Percentiles rank a stretch among this genome's conserved stretches.
These are phyloP conservation scores for Ophiognomonia clavigignenti-juglandacearum DNA, from an alignment of 2,329 filamentous ascomycete species.

Conservation along the genomic window DNA sequence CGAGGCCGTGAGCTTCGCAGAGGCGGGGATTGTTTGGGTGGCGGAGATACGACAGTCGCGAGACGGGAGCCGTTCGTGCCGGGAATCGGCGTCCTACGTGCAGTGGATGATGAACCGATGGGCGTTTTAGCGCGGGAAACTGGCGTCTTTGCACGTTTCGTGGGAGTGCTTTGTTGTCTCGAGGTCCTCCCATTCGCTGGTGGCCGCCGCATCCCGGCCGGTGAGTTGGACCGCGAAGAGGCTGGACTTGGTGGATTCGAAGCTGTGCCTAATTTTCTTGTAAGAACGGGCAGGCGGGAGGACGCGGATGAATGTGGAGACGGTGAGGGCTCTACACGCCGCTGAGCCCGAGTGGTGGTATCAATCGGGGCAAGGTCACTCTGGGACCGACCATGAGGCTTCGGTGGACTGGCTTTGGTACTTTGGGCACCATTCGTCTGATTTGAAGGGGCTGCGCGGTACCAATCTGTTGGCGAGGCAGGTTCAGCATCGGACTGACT, in stretches of 20 bases:
- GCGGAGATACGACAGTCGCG: slow-evolving; percentile 68
- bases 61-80: slow-evolving; percentile 54
- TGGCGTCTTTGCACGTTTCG: slow-evolving; percentile 35
- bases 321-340: slow-evolving; percentile 17
- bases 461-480: slow-evolving; percentile 64
- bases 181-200: slow-evolving; percentile 33
- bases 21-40: slow-evolving; percentile 72
- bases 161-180: slow-evolving; percentile 26
- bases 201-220: slow-evolving; percentile 38
- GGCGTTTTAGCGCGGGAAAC: slow-evolving; percentile 40
- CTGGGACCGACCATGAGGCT: slow-evolving; percentile 45
- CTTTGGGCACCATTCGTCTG: slow-evolving; percentile 19
- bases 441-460: slow-evolving; percentile 35
- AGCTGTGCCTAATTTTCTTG: slow-evolving; percentile 36
- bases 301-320: slow-evolving; percentile 24
- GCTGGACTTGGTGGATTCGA: slow-evolving; percentile 43
- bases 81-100: slow-evolving; percentile 32
- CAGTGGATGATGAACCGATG: slow-evolving; percentile 35
- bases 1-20: slow-evolving; percentile 78
- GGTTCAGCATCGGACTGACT: slow-evolving; percentile 56
- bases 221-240: slow-evolving; percentile 54
- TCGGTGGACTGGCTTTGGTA: slow-evolving; percentile 26
- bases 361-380: slow-evolving; percentile 45
- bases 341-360: slow-evolving; percentile 10
- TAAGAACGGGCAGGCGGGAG: slow-evolving; percentile 33